Conservation (phyloP, 179 eudicot species). For the Nepenthes alata region DNA sequence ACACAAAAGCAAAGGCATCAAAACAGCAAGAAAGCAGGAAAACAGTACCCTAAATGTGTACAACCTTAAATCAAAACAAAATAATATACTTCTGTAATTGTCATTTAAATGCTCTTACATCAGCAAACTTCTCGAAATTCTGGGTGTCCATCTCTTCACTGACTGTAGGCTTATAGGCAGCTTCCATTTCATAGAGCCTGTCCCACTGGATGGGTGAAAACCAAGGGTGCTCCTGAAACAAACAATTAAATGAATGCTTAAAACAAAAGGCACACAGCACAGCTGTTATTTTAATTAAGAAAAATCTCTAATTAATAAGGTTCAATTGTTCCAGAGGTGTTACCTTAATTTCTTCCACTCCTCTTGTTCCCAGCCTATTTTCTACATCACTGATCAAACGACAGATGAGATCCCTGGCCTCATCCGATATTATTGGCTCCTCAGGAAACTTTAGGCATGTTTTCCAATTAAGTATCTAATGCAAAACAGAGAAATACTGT, state of each 20-base stretch:
- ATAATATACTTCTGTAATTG: too few relatives aligned
- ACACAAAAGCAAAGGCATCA: too few relatives aligned
- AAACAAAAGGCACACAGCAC: background rate
- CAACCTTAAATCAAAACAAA: too few relatives aligned
- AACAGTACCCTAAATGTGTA: too few relatives aligned
- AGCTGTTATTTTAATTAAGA: background rate
- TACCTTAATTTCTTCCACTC: conserved; percentile 71
- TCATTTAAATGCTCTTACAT: conserved; percentile 21
- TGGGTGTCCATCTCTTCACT: conserved; percentile 58
- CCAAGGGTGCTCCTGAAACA: conserved; percentile 60
- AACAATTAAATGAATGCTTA: background rate
- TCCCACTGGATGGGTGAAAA: conserved; percentile 49
- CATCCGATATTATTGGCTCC: conserved; percentile 50
- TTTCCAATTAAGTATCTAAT: conserved; percentile 61
- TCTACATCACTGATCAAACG: conserved; percentile 55
- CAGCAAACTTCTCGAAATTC: conserved; percentile 60
- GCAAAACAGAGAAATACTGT: conserved; percentile 11
- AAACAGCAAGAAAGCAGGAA: too few relatives aligned
- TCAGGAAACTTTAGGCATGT: conserved; percentile 66
- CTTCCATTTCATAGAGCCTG: conserved; percentile 55
- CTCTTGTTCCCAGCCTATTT: conserved; percentile 51
- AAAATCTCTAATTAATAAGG: background rate
- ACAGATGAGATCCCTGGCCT: conserved; percentile 57
- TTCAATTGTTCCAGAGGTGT: conserved; percentile 2
- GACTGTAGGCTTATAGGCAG: conserved; percentile 54